These are phyloP conservation scores for Cyberlindnera japonica DNA, from an alignment of 805 yeast genomes.

Conservation along the genomic window DNA sequence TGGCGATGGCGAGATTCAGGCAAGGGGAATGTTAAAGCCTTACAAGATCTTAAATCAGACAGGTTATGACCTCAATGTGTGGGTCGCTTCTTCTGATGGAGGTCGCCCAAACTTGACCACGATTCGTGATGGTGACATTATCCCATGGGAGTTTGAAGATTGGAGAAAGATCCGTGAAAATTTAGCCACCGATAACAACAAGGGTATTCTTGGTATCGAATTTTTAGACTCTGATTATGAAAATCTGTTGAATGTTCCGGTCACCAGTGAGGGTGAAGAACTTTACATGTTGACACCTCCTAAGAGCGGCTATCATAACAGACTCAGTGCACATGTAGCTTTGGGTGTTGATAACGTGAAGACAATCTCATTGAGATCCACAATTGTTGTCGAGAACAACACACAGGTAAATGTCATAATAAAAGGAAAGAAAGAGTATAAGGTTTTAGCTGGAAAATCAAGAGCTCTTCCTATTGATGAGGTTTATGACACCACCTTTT, in stretches of 20 bases:
- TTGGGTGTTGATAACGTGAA: conserved; percentile 78
- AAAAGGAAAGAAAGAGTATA: conserved; percentile 32
- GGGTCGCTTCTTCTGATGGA: conserved; percentile 54
- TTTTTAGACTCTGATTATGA: conserved; percentile 55
- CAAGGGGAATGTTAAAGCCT: conserved; percentile 79
- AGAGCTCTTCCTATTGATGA: conserved; percentile 71
- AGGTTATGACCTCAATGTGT: conserved; percentile 74
- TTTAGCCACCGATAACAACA: conserved; percentile 58
- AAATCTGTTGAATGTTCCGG: conserved; percentile 53
- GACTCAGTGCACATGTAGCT: conserved; percentile 68
- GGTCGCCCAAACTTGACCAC: conserved; percentile 27
- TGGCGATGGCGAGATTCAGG: conserved; percentile 49
- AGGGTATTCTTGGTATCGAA: conserved; percentile 61
- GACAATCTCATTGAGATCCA: conserved; percentile 70
- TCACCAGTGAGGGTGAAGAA: conserved; percentile 81
- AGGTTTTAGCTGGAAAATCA: conserved; percentile 51
- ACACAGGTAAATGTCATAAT: conserved; percentile 47
- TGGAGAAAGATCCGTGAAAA: conserved; percentile 86
- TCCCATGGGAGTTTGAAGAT: conserved; percentile 92
- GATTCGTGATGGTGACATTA: conserved; percentile 44
- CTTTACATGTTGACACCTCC: conserved; percentile 65
- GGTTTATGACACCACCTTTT: conserved; percentile 56
- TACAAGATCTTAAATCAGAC: conserved; percentile 80
- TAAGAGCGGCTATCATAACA: conserved; percentile 57
- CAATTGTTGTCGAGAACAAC: conserved; percentile 64